phyloP scores from a whole-genome alignment of 495 filamentous ascomycete species.

The Penicillium coffeae region DNA sequence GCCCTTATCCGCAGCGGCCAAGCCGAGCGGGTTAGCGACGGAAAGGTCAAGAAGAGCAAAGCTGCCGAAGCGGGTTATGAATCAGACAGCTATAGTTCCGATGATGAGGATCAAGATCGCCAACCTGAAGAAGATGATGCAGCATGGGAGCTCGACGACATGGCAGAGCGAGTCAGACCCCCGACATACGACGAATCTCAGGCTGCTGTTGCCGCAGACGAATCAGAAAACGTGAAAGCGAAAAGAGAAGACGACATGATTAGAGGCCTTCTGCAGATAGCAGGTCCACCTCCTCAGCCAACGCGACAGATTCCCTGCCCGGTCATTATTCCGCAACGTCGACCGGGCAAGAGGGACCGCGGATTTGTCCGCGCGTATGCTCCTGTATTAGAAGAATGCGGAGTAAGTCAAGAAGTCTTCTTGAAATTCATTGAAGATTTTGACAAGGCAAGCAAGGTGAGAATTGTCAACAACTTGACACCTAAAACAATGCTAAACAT shows the following conservation, averaged over 20 bases:
- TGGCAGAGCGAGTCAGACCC: slow-evolving; percentile 6
- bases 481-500: not conserved
- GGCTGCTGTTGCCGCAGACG: not conserved
- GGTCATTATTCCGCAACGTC: slow-evolving; percentile 23
- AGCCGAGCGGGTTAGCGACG: not conserved
- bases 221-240: not conserved
- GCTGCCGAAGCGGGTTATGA: not conserved
- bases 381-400: slow-evolving; percentile 9
- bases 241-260: slow-evolving; percentile 10
- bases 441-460: slow-evolving; percentile 13
- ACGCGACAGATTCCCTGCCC: slow-evolving; percentile 14
- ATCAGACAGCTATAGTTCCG: not conserved
- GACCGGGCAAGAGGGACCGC: slow-evolving; percentile 18
- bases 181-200: not conserved
- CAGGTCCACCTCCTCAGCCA: slow-evolving; percentile 6
- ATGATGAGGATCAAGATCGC: not conserved
- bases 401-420: slow-evolving; percentile 15
- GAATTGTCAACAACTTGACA: not conserved
- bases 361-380: slow-evolving; percentile 14
- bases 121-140: slow-evolving; percentile 6
- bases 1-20: not conserved
- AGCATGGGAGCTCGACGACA: slow-evolving; percentile 17
- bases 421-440: slow-evolving; percentile 10
- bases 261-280: slow-evolving; percentile 11
- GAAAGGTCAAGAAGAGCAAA: not conserved